Percentiles rank a stretch among this genome's conserved stretches.
Conservation (phyloP, 768 basidiomycete species). For the Boletales sp. region DNA sequence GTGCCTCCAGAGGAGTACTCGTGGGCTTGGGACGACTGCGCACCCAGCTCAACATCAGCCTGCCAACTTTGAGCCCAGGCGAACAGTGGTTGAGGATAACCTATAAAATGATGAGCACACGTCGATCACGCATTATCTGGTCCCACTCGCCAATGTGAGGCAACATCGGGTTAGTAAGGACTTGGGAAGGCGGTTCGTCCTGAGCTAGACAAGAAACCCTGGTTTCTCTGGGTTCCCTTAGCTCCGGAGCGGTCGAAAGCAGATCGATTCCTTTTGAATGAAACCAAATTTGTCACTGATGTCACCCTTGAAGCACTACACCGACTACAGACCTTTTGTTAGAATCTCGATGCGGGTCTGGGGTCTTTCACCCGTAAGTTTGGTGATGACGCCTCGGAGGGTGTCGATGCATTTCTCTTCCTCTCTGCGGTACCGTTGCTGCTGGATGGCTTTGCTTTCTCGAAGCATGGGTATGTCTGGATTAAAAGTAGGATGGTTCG, state of each 20-base stretch:
- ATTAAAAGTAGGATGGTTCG: neutral
- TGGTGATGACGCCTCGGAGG: slow-evolving; percentile 16
- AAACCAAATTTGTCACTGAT: neutral
- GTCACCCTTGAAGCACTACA: neutral
- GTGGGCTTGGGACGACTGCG: neutral
- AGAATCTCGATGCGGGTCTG: slow-evolving; percentile 22
- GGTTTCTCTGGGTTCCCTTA: neutral
- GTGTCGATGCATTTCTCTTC: slow-evolving; percentile 20
- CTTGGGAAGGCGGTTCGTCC: neutral
- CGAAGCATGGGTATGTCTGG: neutral
- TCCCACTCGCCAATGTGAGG: slow-evolving; percentile 7
- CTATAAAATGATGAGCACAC: slow-evolving; percentile 6
- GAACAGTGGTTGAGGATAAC: neutral
- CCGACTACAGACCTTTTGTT: slow-evolving; percentile 11
- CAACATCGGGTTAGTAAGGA: no score
- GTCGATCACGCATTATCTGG: neutral
- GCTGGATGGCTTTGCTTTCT: slow-evolving; percentile 10
- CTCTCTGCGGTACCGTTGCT: slow-evolving; percentile 20
- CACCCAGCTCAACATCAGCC: neutral
- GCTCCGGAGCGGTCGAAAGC: slow-evolving; percentile 1
- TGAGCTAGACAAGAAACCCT: no score
- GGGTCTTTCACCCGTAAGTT: slow-evolving; percentile 13
- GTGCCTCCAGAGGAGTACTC: neutral
- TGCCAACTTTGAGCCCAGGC: neutral
- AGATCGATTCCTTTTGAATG: slow-evolving; percentile 7